phyloP scores from a whole-genome alignment of 2,329 filamentous ascomycete species.

The Calonectria crousiana region DNA sequence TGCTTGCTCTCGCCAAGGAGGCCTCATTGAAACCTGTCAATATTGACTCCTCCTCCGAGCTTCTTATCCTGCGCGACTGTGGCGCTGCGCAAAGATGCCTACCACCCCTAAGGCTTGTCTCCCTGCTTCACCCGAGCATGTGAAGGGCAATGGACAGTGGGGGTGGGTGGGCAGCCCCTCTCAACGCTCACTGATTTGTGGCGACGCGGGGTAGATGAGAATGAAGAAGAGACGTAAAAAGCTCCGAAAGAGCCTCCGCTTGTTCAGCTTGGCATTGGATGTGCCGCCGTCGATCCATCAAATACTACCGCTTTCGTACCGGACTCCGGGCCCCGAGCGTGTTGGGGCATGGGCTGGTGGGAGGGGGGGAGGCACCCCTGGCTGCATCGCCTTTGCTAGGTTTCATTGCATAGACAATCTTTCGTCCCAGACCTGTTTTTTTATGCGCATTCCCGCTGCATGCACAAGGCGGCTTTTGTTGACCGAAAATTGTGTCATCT shows the following conservation, averaged over 20 bases:
- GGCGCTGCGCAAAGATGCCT: neutral
- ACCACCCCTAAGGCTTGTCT: neutral
- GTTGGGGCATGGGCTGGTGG: neutral
- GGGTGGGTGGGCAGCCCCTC: neutral
- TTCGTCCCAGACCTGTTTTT: neutral
- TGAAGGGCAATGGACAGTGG: neutral
- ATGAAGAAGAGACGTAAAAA: neutral
- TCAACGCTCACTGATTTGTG: no score
- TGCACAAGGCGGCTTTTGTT: neutral
- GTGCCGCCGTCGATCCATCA: constrained; percentile 2
- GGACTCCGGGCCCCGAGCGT: neutral
- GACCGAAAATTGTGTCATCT: neutral
- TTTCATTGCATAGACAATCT: neutral
- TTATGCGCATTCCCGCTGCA: neutral
- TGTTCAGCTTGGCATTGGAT: neutral
- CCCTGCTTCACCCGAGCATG: neutral
- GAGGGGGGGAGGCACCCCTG: neutral
- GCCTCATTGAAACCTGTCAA: neutral
- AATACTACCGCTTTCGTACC: neutral
- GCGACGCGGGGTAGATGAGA: neutral
- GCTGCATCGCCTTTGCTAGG: neutral
- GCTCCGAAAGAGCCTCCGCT: neutral
- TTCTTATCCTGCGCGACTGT: neutral
- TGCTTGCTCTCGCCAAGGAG: neutral
- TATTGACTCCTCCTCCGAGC: neutral